Evolutionary conservation across 495 filamentous ascomycete species (phyloP), one percentile per base, ranked within the genome.

Genomic region (Amphirosellinia nigrospora): DNA sequence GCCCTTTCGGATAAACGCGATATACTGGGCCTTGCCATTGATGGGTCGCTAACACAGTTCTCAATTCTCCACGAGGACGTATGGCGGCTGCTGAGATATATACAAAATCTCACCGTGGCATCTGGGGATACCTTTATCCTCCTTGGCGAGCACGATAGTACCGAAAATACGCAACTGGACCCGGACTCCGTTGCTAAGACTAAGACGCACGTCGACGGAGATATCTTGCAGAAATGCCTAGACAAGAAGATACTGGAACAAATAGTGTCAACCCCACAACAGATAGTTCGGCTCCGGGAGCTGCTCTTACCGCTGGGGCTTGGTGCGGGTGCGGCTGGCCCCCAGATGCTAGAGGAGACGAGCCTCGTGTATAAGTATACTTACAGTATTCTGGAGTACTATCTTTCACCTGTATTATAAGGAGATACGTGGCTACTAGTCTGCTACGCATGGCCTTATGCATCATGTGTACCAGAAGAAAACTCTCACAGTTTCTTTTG

Each of bases 121-220:
- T 52, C 48, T 46, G 13, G 8, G 1, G 53, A 23, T 23, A 26
- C 55, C 2, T 67, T 50, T 16, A 11, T 26, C 11, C 0, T 61
- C 30, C 28, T 43, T 13, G 28, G 21, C n/a, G 32, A 15, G 3
- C 11, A 52, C 43, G 66, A 48, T 23, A 48, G 52, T 26, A 26
- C 39, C 10, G 43, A 23, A 9, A 32, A 26, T 39, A 0, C 61
- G 28, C 71, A 77, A 11, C 67, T 70, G 0, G 80, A 83, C 61
- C 79, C 80, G 16, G 53, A 28, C 34, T 9, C 64, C n/a, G 71
- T 70, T 23, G 73, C 68, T 6, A 81, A 76, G 48, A 69, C 75
- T 28, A 81, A 82, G 50, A 88, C 86, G 84, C 90, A 92, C 32
- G 80, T 94, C 9, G 86, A 94, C 71, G 91, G 92, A 0, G 90